Conservation (phyloP, 768 basidiomycete species). For the Glaciozyma antarctica region DNA sequence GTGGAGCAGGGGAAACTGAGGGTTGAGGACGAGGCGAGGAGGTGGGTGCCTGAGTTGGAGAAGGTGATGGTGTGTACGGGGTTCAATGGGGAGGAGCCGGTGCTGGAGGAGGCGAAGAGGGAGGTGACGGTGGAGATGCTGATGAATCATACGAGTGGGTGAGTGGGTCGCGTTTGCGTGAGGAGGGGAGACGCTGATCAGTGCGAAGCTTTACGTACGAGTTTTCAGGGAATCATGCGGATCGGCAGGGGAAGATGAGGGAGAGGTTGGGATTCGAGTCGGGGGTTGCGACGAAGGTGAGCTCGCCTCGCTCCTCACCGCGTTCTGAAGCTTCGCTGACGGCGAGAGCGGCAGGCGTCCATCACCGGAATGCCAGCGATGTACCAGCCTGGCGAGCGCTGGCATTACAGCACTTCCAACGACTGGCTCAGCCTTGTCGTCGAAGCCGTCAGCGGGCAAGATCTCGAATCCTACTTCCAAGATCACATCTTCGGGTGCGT, state of each 20-base stretch:
- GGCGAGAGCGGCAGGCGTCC: neutral
- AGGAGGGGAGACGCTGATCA: neutral
- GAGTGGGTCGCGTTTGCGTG: slow-evolving; percentile 8
- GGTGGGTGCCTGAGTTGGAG: slow-evolving; percentile 32
- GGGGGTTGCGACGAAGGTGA: neutral
- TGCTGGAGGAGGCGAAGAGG: slow-evolving; percentile 27
- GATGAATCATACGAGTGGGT: slow-evolving; percentile 37
- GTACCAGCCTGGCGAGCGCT: neutral
- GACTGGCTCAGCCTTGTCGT: slow-evolving; percentile 38
- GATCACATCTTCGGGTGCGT: slow-evolving; percentile 35
- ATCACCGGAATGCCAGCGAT: neutral
- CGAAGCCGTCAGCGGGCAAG: slow-evolving; percentile 32
- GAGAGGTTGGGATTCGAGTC: neutral
- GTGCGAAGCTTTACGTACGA: neutral
- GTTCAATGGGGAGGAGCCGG: slow-evolving; percentile 29
- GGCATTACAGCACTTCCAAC: slow-evolving; percentile 32
- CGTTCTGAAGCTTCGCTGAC: neutral
- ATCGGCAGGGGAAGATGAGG: neutral
- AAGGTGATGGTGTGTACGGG: slow-evolving; percentile 32
- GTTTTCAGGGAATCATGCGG: neutral
- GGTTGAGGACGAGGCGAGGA: slow-evolving; percentile 32
- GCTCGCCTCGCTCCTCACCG: neutral
- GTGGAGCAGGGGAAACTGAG: slow-evolving; percentile 34
- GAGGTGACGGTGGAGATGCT: slow-evolving; percentile 37
- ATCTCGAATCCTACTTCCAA: slow-evolving; percentile 37